Base-by-base conservation (phyloP, 202 grass and related monocot genomes). In the Carex arenaria region DNA sequence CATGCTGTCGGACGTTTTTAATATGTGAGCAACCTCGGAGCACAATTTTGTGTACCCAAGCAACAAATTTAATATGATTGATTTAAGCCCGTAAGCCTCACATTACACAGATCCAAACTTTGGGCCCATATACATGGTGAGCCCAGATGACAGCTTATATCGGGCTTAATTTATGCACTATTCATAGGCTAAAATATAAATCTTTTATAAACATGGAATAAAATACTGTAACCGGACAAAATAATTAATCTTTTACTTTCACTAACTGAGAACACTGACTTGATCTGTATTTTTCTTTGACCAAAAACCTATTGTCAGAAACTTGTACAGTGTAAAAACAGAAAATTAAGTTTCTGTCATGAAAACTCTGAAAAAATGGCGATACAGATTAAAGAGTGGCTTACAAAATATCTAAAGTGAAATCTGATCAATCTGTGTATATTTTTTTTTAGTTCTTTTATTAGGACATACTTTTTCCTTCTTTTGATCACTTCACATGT, bases 1-100 rank as follows among this genome's bases (percentile, higher is more conserved):
- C 60, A 49, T 64, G 22, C 4, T 54, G 79, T 81, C 61, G 61
- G 79, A 49, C 40, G 54, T 64, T 52, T 81, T 52, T 8, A 81
- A 64, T 49, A 26, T 13, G 10, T 4, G 4, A 52, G 45, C 5
- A 3, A 11, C 45, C 70, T 53, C 45, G 11, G 15, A 49, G 11
- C 45, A 23, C 70, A 47, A 74, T 74, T 54, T 71, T 28, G 31
- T 36, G 64, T 67, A 67, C 71, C 71, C 71, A 74, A 49, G 22
- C 64, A 66, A 32, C 64, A 65, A 17, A 34, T 40, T 40, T 40
- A 40, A 6, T 40, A 40, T 40, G 36, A 40, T 40, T 40, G 36
- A 40, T 40, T 40, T 5, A 40, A 6, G 36, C 36, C 5, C 4
- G 4, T 40, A 40, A 9, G 8, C 43, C 14, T 61, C 9, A 62